phyloP scores from a whole-genome alignment of 495 filamentous ascomycete species.

The Penicillium coprophilum region DNA sequence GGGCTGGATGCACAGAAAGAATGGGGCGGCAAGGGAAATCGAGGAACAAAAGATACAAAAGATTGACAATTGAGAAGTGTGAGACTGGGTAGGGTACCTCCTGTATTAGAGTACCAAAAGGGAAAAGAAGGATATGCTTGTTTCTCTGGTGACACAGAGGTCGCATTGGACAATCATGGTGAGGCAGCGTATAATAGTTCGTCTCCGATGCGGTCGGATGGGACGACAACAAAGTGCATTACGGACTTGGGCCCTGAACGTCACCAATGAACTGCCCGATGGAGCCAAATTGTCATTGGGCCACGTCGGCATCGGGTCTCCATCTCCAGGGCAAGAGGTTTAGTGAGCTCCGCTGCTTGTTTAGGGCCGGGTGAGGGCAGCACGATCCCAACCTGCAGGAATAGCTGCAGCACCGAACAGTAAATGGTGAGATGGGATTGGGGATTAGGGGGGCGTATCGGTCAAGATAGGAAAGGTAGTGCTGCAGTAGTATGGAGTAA shows the following conservation, averaged over 20 bases:
- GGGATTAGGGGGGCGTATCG: conserved; percentile 14
- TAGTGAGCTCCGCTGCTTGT: conserved; percentile 27
- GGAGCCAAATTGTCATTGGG: conserved; percentile 38
- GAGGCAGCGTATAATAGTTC: conserved; percentile 47
- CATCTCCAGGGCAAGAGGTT: conserved; percentile 23
- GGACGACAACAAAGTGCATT: conserved; percentile 31
- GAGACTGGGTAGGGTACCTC: conserved; percentile 29
- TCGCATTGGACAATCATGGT: conserved; percentile 33
- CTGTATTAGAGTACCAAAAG: conserved; percentile 36
- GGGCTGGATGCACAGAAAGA: conserved; percentile 30
- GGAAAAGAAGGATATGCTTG: conserved; percentile 33
- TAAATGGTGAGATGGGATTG: conserved; percentile 22
- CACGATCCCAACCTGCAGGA: conserved; percentile 27
- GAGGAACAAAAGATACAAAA: conserved; percentile 24
- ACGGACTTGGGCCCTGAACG: conserved; percentile 34
- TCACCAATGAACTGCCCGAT: conserved; percentile 42
- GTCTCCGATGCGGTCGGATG: conserved; percentile 33
- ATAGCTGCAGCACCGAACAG: conserved; percentile 26
- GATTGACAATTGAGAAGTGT: conserved; percentile 27
- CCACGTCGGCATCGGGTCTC: conserved; percentile 39
- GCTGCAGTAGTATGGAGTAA: conserved; percentile 27
- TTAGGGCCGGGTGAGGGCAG: conserved; percentile 36
- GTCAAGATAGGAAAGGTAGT: conserved; percentile 27
- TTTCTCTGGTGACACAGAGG: conserved; percentile 23
- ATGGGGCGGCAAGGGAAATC: conserved; percentile 20